Percentiles rank a stretch among this genome's conserved stretches.
Conservation (phyloP, 371 early-diverging fungal species). For the Mortierella polycephala region DNA sequence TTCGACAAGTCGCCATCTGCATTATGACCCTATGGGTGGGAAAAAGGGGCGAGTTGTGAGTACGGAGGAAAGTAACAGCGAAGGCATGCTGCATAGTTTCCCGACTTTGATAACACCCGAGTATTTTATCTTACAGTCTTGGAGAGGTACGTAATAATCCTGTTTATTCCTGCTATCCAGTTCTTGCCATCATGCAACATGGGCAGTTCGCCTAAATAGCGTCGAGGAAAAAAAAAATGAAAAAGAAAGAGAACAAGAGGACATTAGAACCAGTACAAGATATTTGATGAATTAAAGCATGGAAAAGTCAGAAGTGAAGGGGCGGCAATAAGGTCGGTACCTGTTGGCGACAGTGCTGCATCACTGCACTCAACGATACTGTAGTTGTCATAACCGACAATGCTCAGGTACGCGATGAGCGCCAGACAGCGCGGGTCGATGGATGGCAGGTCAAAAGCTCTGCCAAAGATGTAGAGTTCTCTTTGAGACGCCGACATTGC, state of each 20-base stretch:
- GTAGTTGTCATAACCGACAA: slow-evolving; percentile 37
- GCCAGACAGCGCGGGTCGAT: slow-evolving; percentile 71
- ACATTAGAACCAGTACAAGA: background rate
- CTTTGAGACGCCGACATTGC: background rate
- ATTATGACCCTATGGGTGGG: slow-evolving; percentile 52
- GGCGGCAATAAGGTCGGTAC: background rate
- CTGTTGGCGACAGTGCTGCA: slow-evolving; percentile 4
- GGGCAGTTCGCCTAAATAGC: slow-evolving; percentile 66
- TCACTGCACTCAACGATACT: slow-evolving; percentile 29
- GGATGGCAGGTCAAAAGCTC: slow-evolving; percentile 66
- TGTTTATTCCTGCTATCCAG: slow-evolving; percentile 69
- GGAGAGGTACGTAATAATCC: slow-evolving; percentile 63
- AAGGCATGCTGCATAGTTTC: background rate
- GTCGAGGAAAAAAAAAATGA: background rate
- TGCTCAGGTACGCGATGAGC: slow-evolving; percentile 63
- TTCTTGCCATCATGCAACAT: slow-evolving; percentile 65
- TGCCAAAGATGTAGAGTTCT: slow-evolving; percentile 69
- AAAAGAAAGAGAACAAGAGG: background rate
- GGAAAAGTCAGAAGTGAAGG: background rate
- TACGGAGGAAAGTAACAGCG: background rate
- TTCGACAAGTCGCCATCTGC: slow-evolving; percentile 58
- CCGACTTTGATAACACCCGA: background rate
- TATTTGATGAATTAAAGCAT: background rate
- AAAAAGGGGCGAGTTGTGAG: background rate
- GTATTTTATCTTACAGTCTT: slow-evolving; percentile 41